These are phyloP conservation scores for Calonectria multiphialidica DNA, from an alignment of 2,329 filamentous ascomycete species.

Conservation along the genomic window DNA sequence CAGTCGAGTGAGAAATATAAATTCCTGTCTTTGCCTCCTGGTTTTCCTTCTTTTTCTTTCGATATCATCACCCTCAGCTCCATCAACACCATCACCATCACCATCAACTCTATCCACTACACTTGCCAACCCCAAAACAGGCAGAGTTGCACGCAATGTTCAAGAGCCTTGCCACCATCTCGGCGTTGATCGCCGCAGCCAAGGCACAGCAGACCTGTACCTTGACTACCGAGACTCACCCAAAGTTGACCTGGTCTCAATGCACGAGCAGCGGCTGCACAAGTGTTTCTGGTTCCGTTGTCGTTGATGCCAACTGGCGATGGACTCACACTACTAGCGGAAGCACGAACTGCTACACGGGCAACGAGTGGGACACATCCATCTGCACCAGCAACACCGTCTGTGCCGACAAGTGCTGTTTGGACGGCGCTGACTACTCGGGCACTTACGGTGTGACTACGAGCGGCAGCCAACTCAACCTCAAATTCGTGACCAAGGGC, in stretches of 20 bases:
- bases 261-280: slow-evolving; percentile 67
- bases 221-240: slow-evolving; percentile 62
- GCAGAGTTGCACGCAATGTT: slow-evolving; percentile 42
- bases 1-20: slow-evolving; percentile 9
- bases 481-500: slow-evolving; percentile 69
- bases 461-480: slow-evolving; percentile 62
- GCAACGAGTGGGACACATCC: slow-evolving; percentile 60
- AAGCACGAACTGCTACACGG: slow-evolving; percentile 68
- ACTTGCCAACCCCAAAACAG: slow-evolving; percentile 13
- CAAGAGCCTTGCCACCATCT: slow-evolving; percentile 43
- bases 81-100: background rate
- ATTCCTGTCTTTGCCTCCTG: background rate
- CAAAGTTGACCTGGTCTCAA: slow-evolving; percentile 63
- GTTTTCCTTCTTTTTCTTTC: background rate
- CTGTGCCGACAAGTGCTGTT: slow-evolving; percentile 63
- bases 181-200: slow-evolving; percentile 43
- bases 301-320: slow-evolving; percentile 72
- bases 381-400: slow-evolving; percentile 54
- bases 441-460: slow-evolving; percentile 67
- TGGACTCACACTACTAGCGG: slow-evolving; percentile 64
- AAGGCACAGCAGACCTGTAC: slow-evolving; percentile 65
- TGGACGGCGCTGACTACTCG: slow-evolving; percentile 66
- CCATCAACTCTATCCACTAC: background rate
- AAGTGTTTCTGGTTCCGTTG: slow-evolving; percentile 61
- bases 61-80: background rate